A percentile compares a stretch with the other conserved stretches of the same genome.
These are phyloP conservation scores for Trichoderma koningiopsis DNA, from an alignment of 2,329 filamentous ascomycete genomes.

Conservation along the genomic window DNA sequence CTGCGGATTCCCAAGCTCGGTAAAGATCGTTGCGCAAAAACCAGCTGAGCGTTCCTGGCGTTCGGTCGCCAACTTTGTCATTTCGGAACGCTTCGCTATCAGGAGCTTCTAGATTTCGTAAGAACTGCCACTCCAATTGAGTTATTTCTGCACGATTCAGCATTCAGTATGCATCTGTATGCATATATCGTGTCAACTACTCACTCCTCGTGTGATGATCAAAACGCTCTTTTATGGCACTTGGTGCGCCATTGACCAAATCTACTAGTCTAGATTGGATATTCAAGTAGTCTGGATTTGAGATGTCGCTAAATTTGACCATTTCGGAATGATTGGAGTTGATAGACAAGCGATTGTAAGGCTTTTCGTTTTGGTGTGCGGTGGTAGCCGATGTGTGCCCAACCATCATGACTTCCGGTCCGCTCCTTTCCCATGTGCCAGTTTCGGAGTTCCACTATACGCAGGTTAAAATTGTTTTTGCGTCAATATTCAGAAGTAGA, in stretches of 20 bases:
- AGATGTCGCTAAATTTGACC: constrained; percentile 29
- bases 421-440: constrained; percentile 26
- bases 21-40: neutral
- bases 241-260: neutral
- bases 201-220: neutral
- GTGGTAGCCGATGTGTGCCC: constrained; percentile 33
- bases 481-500: neutral
- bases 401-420: constrained; percentile 30
- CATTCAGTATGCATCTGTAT: too few relatives aligned
- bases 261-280: neutral
- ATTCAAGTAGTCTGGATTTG: neutral
- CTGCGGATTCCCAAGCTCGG: neutral
- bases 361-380: constrained; percentile 28
- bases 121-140: neutral
- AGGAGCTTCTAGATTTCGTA: neutral
- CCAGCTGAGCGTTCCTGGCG: constrained; percentile 1
- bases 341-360: constrained; percentile 30
- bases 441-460: constrained; percentile 3
- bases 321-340: constrained; percentile 33
- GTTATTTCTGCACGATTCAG: neutral
- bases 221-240: neutral
- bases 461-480: neutral
- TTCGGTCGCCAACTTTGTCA: neutral
- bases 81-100: neutral
- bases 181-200: neutral